Percentiles rank a stretch among this genome's conserved stretches.
Evolutionary conservation across 2,329 filamentous ascomycete genomes (phyloP).

Genomic region (Neonectria magnoliae): DNA sequence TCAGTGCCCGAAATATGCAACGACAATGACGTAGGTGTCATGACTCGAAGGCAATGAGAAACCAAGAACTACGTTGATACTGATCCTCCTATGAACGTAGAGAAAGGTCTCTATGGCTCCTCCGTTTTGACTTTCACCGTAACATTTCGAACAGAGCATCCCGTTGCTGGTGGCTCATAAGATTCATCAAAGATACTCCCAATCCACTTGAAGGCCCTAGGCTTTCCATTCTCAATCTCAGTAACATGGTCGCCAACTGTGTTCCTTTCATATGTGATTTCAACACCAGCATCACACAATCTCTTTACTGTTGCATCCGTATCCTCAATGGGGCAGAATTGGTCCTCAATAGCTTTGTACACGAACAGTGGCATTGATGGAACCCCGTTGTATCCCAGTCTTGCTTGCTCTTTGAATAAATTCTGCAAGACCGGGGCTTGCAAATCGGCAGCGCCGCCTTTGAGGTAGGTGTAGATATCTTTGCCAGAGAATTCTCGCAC

Average conservation of each 20-base stretch:
- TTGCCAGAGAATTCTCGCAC: slow-evolving; percentile 32
- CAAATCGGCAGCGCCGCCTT: slow-evolving; percentile 39
- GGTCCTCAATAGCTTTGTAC: slow-evolving; percentile 61
- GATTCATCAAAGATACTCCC: slow-evolving; percentile 28
- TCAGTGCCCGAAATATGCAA: too few species aligned
- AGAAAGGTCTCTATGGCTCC: too few species aligned
- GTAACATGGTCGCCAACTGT: slow-evolving; percentile 52
- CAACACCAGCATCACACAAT: slow-evolving; percentile 53
- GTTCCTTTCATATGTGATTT: slow-evolving; percentile 57
- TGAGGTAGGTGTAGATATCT: slow-evolving; percentile 45
- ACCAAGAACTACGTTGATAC: too few species aligned
- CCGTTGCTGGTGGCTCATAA: neutral
- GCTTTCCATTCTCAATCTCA: slow-evolving; percentile 34
- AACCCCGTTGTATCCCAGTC: slow-evolving; percentile 48
- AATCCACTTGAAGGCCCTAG: slow-evolving; percentile 24
- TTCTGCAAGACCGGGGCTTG: slow-evolving; percentile 30
- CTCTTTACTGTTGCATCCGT: slow-evolving; percentile 54
- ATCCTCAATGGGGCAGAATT: slow-evolving; percentile 53
- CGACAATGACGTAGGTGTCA: too few species aligned
- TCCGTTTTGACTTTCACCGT: neutral
- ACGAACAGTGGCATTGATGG: slow-evolving; percentile 60
- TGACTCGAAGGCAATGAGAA: too few species aligned
- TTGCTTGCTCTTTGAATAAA: slow-evolving; percentile 43
- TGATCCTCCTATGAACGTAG: too few species aligned
- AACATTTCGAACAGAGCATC: slow-evolving; percentile 7